Evolutionary conservation across 129 eudicot genomes (phyloP).

Genomic region (Lactuca saligna): DNA sequence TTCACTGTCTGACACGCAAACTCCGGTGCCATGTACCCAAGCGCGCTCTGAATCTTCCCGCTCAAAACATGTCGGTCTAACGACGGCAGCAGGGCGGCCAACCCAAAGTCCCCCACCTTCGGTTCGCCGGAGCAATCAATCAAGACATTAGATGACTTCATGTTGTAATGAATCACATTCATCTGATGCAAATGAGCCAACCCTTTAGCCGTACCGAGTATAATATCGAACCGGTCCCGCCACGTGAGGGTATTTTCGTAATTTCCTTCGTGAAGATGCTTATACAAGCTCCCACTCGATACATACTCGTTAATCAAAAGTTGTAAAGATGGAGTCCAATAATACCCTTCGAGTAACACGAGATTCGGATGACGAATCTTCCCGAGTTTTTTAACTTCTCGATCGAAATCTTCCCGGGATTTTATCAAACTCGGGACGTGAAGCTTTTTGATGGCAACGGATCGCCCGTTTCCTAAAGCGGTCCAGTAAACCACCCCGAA

Average conservation of each 20-base stretch:
- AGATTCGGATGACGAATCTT: slow-evolving; percentile 65
- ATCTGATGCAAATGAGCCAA: slow-evolving; percentile 69
- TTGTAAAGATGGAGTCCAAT: slow-evolving; percentile 87
- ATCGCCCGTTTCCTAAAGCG: slow-evolving; percentile 65
- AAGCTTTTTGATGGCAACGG: slow-evolving; percentile 83
- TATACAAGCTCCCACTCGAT: slow-evolving; percentile 70
- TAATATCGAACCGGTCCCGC: slow-evolving; percentile 73
- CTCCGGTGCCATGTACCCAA: slow-evolving; percentile 97
- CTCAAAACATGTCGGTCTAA: slow-evolving; percentile 78
- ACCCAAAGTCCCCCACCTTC: slow-evolving; percentile 83
- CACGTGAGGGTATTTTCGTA: slow-evolving; percentile 51
- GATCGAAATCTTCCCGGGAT: slow-evolving; percentile 75
- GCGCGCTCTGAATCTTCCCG: slow-evolving; percentile 93
- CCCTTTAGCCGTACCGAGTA: slow-evolving; percentile 81
- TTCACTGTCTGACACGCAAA: slow-evolving; percentile 88
- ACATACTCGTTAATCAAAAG: slow-evolving; percentile 74
- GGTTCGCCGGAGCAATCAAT: slow-evolving; percentile 64
- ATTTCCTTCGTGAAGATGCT: slow-evolving; percentile 66
- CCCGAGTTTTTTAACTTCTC: slow-evolving; percentile 72
- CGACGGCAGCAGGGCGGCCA: slow-evolving; percentile 66
- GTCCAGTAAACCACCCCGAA: slow-evolving; percentile 83
- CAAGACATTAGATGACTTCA: slow-evolving; percentile 71
- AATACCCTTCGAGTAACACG: slow-evolving; percentile 75
- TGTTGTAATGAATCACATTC: slow-evolving; percentile 75
- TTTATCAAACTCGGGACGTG: slow-evolving; percentile 64